Base-by-base conservation (phyloP, 176 grass and related monocot genomes). In the Microstegium vimineum region DNA sequence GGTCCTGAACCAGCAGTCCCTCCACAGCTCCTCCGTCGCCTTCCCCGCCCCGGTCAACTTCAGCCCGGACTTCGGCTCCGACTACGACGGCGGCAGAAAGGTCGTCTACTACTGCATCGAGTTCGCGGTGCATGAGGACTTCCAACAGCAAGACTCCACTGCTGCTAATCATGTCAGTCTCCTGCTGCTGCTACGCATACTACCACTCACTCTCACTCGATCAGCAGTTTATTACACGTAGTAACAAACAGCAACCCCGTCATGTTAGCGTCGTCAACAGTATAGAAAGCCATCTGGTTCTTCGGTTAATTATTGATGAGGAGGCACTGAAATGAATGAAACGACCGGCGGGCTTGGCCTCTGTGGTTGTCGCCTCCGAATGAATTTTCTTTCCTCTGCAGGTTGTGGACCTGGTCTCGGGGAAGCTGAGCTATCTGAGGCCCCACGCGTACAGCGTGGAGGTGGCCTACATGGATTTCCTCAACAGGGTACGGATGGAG, bases 51-150 rank as follows among this genome's bases (percentile, higher is more conserved):
- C 60, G 37, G 33, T 90, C 43, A 15, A 65, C 66, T 90, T 90
- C 66, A 51, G 22, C 30, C 94, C 91, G 27, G 66, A 90, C 33
- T 88, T 94, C 60, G 84, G 76, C 69, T 65, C 71, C 74, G 33
- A 30, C n/a, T n/a, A n/a, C 18, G 82, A 23, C 5, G 37, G 3
- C 43, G 74, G 75, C 57, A 66, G 1, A 33, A 73, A 57, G 22
- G 54, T 57, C 54, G 82, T 92, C 51, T 94, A 94, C 54, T 97
- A 92, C 83, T 97, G 94, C 89, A 69, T 97, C 23, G 91, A 97
- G 75, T 97, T 94, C 54, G 54, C 54, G 0, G 92, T 94, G 41
- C 85, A 97, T 31, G 91, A n/a, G n/a, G n/a, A 92, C 62, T 84
- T 90, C 80, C 85, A 86, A 74, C 22, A n/a, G 10, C 47, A 84